These are phyloP conservation scores for Trichoderma virens DNA, from an alignment of 495 filamentous ascomycete genomes.

Conservation along the genomic window DNA sequence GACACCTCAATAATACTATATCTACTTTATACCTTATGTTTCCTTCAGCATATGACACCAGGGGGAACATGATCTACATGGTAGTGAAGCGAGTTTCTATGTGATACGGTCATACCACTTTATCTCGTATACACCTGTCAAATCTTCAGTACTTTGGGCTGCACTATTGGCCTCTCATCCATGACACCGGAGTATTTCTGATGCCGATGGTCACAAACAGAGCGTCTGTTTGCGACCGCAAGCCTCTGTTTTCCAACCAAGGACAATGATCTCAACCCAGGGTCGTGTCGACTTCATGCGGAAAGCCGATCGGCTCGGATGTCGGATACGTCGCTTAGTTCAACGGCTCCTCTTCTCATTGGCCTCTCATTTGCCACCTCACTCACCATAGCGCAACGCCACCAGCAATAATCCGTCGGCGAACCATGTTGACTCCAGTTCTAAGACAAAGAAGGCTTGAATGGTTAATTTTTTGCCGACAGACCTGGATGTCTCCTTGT, in stretches of 20 bases:
- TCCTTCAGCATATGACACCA: too few species aligned
- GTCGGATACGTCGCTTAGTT: not conserved
- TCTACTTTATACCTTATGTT: too few species aligned
- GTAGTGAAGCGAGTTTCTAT: too few species aligned
- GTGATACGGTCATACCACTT: too few species aligned
- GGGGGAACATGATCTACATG: too few species aligned
- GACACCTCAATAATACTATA: too few species aligned
- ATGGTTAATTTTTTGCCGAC: not conserved
- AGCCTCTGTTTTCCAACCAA: not conserved
- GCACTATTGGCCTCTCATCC: too few species aligned
- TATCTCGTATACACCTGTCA: too few species aligned
- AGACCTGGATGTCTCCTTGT: not conserved
- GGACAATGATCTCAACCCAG: not conserved
- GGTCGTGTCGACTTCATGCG: not conserved
- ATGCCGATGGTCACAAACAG: not conserved
- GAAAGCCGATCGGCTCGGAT: slow-evolving; percentile 1
- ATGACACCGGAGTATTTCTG: too few species aligned
- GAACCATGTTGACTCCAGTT: not conserved
- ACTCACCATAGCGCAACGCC: not conserved
- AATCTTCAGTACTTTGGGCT: too few species aligned
- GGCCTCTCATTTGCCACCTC: not conserved
- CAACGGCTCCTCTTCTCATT: not conserved
- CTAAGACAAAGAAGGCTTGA: not conserved
- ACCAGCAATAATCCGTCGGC: slow-evolving; percentile 4
- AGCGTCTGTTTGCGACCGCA: not conserved